Evolutionary conservation across 805 yeast genomes (phyloP), one percentile per base, ranked within the genome.

Genomic region (Saccharomycopsis sp.): DNA sequence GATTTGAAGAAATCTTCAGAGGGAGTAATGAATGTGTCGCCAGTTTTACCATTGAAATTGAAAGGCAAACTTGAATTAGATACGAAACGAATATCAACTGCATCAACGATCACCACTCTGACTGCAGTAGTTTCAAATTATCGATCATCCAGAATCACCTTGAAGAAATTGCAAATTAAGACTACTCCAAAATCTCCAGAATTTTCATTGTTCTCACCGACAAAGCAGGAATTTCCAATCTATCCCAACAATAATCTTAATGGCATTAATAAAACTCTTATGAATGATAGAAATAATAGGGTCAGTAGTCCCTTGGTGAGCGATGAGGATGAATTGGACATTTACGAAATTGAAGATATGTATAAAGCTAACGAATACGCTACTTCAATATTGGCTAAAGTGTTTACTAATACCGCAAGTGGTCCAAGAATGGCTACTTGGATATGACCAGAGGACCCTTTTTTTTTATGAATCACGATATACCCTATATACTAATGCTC

Each of bases 71-170:
- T 11, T 11, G n/a, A n/a, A 11, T n/a, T 27, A 27, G 38, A 33
- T 17, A 37, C 14, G 8, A 27, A 36, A 22, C 37, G 50, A 38
- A 11, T 40, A 9, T 45, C 50, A 2, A 35, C 47, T 11, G 47
- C 52, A n/a, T 45, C 50, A 17, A 49, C 52, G 17, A 40, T 49
- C 23, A 49, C 51, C 24, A 47, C 49, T 9, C 16, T 33, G 19
- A 40, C 36, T 4, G 14, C 27, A 9, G 13, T 16, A 26, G 17
- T 17, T 8, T 35, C 35, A 2, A 36, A 17, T n/a, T 45, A 35
- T 33, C 29, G 51, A 40, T 42, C 48, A 8, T 44, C 48, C 11
- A 40, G 50, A 31, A 43, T 50, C 16, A 47, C 42, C 4, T 38
- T 50, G n/a, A 43, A 42, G 31, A 26, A 26, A 11, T 27, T 45